Evolutionary conservation across 108 stramenopile genomes (phyloP).

Genomic region (Nitzschia palea): DNA sequence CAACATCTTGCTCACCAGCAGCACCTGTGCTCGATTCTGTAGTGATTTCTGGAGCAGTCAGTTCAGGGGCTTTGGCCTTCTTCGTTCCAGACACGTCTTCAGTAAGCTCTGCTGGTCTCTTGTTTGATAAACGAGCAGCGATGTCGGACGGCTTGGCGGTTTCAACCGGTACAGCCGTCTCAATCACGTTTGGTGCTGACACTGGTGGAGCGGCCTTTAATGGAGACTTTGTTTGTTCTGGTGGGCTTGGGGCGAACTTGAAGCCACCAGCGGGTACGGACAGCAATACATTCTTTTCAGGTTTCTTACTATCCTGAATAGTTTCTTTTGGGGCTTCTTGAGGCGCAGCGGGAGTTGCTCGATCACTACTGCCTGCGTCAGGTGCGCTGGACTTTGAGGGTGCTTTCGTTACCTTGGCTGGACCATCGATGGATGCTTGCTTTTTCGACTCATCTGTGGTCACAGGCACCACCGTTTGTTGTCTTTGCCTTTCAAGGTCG

Average conservation of each 20-base stretch:
- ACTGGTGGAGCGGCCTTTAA: neutral
- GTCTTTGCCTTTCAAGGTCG: conserved; percentile 16
- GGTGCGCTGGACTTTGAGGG: neutral
- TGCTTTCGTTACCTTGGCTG: neutral
- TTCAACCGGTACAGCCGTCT: neutral
- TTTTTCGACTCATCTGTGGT: neutral
- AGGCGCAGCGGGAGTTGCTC: neutral
- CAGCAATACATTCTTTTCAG: conserved; percentile 25
- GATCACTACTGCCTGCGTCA: neutral
- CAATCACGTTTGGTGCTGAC: neutral
- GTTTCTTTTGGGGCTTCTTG: conserved; percentile 10
- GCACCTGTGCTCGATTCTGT: neutral
- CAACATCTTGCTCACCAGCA: neutral
- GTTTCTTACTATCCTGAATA: conserved; percentile 4
- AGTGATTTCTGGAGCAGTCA: neutral
- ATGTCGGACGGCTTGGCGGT: no score
- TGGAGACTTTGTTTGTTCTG: neutral
- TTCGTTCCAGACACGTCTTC: neutral
- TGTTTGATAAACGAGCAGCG: neutral
- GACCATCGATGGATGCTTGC: neutral
- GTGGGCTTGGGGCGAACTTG: conserved; percentile 55
- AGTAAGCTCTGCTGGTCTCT: conserved; percentile 4
- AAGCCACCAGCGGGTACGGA: conserved; percentile 56
- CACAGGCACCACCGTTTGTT: neutral
- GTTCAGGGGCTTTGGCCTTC: conserved; percentile 9